These are phyloP conservation scores for Thelonectria rubi DNA, from an alignment of 2,329 filamentous ascomycete genomes.

Conservation along the genomic window DNA sequence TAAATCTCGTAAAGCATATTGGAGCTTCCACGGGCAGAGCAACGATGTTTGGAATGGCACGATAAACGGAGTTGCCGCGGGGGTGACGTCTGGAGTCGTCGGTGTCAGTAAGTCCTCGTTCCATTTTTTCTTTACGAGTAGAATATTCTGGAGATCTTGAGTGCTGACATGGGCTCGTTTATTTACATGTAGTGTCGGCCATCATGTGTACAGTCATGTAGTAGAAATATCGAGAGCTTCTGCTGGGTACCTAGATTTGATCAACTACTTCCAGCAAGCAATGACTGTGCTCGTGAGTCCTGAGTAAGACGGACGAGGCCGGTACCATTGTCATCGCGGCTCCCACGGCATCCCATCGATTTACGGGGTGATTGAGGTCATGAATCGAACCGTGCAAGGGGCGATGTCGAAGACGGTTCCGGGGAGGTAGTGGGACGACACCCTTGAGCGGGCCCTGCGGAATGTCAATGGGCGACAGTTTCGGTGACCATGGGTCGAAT, in stretches of 20 bases:
- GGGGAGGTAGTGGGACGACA: too few species aligned
- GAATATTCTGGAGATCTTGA: background rate
- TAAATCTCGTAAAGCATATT: background rate
- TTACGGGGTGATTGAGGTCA: too few species aligned
- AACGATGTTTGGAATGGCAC: constrained; percentile 8
- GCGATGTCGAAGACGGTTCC: too few species aligned
- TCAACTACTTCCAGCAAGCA: too few species aligned
- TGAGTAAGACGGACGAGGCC: too few species aligned
- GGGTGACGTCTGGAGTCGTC: constrained; percentile 9
- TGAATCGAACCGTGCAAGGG: too few species aligned
- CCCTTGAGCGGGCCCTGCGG: too few species aligned
- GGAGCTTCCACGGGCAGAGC: constrained; percentile 5
- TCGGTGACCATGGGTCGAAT: too few species aligned
- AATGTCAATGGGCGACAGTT: too few species aligned
- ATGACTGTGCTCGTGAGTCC: too few species aligned
- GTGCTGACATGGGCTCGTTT: background rate
- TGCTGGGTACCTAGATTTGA: background rate
- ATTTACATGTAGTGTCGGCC: background rate
- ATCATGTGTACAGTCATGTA: background rate
- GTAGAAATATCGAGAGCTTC: background rate
- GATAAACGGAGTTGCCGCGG: constrained; percentile 15
- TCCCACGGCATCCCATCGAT: too few species aligned
- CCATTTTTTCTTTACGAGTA: background rate
- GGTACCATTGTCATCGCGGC: too few species aligned
- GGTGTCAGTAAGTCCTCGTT: constrained; percentile 7